Evolutionary conservation across 257 asterid species (phyloP).

Genomic region (Ligustrum vulgare): DNA sequence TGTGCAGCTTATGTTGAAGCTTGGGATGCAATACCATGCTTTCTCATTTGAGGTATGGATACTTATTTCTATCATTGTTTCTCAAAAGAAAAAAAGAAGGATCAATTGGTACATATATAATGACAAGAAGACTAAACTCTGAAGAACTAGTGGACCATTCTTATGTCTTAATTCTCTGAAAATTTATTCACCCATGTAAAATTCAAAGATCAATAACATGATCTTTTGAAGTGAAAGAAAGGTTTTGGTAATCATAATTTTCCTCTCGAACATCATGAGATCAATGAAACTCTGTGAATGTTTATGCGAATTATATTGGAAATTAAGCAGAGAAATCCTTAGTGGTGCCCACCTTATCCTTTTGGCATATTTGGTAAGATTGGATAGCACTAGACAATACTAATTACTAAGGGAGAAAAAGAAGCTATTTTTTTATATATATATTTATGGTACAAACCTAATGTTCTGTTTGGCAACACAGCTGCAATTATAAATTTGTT

Average conservation of each 20-base stretch:
- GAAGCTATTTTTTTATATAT: neutral
- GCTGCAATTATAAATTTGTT: too few species aligned
- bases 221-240: neutral
- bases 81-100: neutral
- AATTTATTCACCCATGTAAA: neutral
- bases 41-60: slow-evolving; percentile 73
- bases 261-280: neutral
- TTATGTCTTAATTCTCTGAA: neutral
- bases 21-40: slow-evolving; percentile 66
- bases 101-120: neutral
- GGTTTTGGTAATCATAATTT: neutral
- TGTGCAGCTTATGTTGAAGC: slow-evolving; percentile 84
- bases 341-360: neutral
- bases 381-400: neutral
- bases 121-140: neutral
- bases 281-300: neutral
- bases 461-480: too few species aligned
- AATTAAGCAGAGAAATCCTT: neutral
- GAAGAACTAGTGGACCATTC: neutral
- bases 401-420: neutral
- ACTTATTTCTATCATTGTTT: neutral
- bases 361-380: neutral
- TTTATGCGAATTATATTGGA: neutral
- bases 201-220: neutral
- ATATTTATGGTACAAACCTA: too few species aligned